These are phyloP conservation scores for Geum urbanum DNA, from an alignment of 306 rosid species.

Conservation along the genomic window DNA sequence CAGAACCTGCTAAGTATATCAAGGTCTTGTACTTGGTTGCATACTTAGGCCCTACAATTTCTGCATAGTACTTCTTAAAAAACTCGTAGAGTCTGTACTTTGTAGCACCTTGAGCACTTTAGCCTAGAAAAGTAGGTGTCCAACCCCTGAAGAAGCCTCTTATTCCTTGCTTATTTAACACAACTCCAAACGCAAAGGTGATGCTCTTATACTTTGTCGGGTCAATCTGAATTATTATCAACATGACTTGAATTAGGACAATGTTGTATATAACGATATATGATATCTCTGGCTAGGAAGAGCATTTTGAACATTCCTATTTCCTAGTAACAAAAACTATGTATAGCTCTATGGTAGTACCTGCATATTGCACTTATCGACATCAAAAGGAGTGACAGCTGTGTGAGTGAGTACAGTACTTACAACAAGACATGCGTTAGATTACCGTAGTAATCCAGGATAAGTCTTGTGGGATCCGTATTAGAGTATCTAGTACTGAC, in stretches of 20 bases:
- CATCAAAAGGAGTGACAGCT: conserved; percentile 73
- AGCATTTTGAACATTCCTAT: too few species aligned
- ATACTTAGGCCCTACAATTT: conserved; percentile 66
- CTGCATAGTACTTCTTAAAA: conserved; percentile 84
- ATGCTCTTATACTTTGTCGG: conserved; percentile 66
- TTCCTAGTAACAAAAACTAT: too few species aligned
- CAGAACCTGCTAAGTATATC: conserved; percentile 74
- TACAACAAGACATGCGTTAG: too few species aligned
- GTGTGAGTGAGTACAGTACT: conserved; percentile 66
- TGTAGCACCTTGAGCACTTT: conserved; percentile 85
- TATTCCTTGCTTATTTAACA: conserved; percentile 65
- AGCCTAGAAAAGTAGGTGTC: conserved; percentile 80
- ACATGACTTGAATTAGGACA: not conserved
- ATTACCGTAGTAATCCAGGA: too few species aligned
- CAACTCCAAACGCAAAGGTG: conserved; percentile 62
- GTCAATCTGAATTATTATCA: conserved; percentile 41
- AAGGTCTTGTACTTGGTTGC: conserved; percentile 73
- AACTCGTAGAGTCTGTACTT: conserved; percentile 73
- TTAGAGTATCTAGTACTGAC: too few species aligned
- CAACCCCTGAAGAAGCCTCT: conserved; percentile 73
- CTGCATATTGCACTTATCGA: conserved; percentile 92
- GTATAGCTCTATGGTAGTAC: conserved; percentile 16
- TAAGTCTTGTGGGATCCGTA: too few species aligned
- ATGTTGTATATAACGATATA: too few species aligned
- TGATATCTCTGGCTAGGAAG: too few species aligned